Base-by-base conservation (phyloP, 2,329 filamentous ascomycete species). In the Amesomyces nigricolor region DNA sequence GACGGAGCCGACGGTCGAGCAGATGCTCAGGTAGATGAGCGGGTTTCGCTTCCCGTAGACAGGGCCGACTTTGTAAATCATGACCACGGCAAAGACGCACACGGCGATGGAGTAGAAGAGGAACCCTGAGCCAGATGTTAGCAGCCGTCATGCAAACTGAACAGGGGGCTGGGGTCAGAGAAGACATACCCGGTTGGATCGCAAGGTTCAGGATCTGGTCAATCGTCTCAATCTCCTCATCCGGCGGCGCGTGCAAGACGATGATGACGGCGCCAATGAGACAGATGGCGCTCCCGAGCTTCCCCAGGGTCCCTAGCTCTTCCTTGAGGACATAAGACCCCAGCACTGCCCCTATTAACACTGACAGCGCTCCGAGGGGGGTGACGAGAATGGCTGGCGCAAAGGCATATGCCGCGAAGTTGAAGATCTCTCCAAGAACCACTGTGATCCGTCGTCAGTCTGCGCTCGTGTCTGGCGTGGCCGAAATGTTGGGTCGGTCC, bases 341-440 rank as follows among this genome's bases (percentile, higher is more conserved):
- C 56, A 99, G 75, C 30, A 99, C 91, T 17, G 94, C 91, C 62
- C 91, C 94, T 67, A 99, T 96, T 62, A 99, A 78, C 56, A 99
- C 95, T 68, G 89, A 94, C 60, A 99, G 79, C 54, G 94, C 94
- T 59, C 94, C 94, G 22, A 99, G 78, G 26, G 94, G 94, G 5
- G 94, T 99, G 40, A 99, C 94, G 51, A 99, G 80, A 72, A 99
- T 99, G n/a, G 94, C 95, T 40, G 94, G 94, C 62, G 94, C 94
- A 73, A 97, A 99, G 7, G 94, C 94, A 70, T 99, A 99, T 59
- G 94, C 94, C 49, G 91, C 91, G 70, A 99, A 99, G 73, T 99
- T 99, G 74, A 91, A 95, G 56, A 96, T 77, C 74, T 99, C 94
- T 68, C 94, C 94, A 44, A 95, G 74, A 58, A 91, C 88, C 82